Base-by-base conservation (phyloP, 352 stramenopile genomes). In the Blastocystis sp. region DNA sequence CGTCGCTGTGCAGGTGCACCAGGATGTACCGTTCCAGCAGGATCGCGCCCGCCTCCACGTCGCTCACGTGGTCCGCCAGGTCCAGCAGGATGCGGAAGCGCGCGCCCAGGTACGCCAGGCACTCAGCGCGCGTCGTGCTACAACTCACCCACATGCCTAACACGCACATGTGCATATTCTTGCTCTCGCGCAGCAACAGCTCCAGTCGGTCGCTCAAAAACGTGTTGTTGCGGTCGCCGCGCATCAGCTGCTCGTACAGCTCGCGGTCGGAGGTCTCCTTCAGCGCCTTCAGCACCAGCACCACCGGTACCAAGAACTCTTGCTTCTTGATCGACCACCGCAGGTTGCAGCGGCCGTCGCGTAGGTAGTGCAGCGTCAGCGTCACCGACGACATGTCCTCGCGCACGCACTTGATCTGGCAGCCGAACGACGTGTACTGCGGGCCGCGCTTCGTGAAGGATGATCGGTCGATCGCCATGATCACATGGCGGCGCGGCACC, bases 331-430 rank as follows among this genome's bases (percentile, higher is more conserved):
- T 93, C n/a, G 94, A 93, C 87, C 99, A 98, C 71, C 96, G 94
- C 52, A 99, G 91, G 0, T 93, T 98, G 11, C 94, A 95, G 82
- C 96, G 96, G 89, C 97, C 97, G 68, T 98, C 97, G 38, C 95
- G 96, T 24, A 99, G 91, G 91, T 99, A 99, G 92, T 99, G 97
- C 28, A 99, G 91, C 14, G 96, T 99, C 64, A 99, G 95, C 0
- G 96, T 99, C 63, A 98, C 93, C 9, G 95, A 95, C 7, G 93
- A 95, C 90, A 98, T 95, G 90, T 99, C 96, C 65, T 93, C 94
- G 61, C 94, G 94, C 62, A 76, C 62, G 97, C 95, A 80, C 66
- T 87, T 87, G 34, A 87, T 60, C 38, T 81, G 70, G 42, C 70
- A 87, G 24, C 76, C 62, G 48, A 87, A n/a, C 40, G 76, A 76